phyloP scores from a whole-genome alignment of 2,329 filamentous ascomycete genomes.

The Scytalidium sp. region DNA sequence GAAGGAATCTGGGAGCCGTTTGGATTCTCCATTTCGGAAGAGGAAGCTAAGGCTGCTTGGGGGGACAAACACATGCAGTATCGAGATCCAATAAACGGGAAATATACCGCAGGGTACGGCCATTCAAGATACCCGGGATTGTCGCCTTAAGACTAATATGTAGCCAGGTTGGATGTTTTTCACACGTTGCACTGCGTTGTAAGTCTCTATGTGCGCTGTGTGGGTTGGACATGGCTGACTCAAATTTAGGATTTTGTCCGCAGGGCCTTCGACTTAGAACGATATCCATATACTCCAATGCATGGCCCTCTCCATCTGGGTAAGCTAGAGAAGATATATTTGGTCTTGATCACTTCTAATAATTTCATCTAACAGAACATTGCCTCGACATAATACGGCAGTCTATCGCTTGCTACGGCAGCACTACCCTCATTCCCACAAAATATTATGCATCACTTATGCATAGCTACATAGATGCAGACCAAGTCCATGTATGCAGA shows the following conservation, averaged over 20 bases:
- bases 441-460: not conserved
- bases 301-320: not conserved
- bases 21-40: conserved; percentile 1
- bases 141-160: not conserved
- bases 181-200: conserved; percentile 3
- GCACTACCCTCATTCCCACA: not conserved
- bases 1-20: not conserved
- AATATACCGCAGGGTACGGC: conserved; percentile 1
- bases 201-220: not conserved
- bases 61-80: not conserved
- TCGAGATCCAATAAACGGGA: not conserved
- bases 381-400: conserved; percentile 2
- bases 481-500: conserved; percentile 1
- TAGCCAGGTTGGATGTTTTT: not conserved
- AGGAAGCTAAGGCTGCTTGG: conserved; percentile 2
- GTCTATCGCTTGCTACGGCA: not conserved
- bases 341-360: not conserved
- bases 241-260: not conserved
- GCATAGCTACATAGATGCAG: not conserved
- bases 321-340: not conserved
- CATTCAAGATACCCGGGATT: not conserved
- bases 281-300: not conserved
- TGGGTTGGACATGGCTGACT: not conserved
- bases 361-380: not conserved
- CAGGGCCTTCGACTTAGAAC: not conserved